Evolutionary conservation across 2,329 filamentous ascomycete genomes (phyloP), one percentile per base, ranked within the genome.

Genomic region (Setomelanomma holmii): DNA sequence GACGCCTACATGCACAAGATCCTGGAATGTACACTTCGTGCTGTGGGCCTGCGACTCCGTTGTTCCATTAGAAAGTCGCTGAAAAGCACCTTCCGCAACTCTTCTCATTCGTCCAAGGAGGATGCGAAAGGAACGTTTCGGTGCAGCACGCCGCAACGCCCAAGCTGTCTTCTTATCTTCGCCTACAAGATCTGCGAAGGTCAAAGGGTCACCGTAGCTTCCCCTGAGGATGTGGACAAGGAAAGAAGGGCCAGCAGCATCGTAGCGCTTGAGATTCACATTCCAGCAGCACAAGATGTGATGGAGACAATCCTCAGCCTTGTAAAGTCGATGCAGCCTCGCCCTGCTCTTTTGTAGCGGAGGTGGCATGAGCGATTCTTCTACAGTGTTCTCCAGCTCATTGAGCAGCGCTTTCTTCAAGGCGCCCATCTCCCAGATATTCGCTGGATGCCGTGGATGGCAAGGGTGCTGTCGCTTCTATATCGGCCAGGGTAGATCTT

Each of bases 211-310:
- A n/a, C 33, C 35, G 36, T 40, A 40, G 8, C 14, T 20, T 12
- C 12, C 10, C 20, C 40, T 33, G 34, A 47, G 34, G 21, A 47
- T 5, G 22, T 47, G 35, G 11, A 47, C 35, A 6, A 47, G 35
- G 30, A 47, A 47, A 24, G 22, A 47, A 17, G 45, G 45, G 2
- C 45, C 45, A n/a, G 19, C 35, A 19, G 45, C 24, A 24, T 47
- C 45, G 17, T 47, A 40, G 14, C 21, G 12, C 34, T 33, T 39
- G 19, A 47, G 10, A 14, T 47, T 47, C 17, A 21, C 33, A 20
- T 47, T 21, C 45, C 45, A 47, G 45, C 45, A 47, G 21, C 20
- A n/a, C 5, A 47, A 24, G 4, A 47, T 47, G 17, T 47, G 45
- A 33, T 17, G 21, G 7, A 47, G 36, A 17, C 45, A 47, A 30